phyloP scores from a whole-genome alignment of 345 rosid genomes.

The Xanthoceras sorbifolium region DNA sequence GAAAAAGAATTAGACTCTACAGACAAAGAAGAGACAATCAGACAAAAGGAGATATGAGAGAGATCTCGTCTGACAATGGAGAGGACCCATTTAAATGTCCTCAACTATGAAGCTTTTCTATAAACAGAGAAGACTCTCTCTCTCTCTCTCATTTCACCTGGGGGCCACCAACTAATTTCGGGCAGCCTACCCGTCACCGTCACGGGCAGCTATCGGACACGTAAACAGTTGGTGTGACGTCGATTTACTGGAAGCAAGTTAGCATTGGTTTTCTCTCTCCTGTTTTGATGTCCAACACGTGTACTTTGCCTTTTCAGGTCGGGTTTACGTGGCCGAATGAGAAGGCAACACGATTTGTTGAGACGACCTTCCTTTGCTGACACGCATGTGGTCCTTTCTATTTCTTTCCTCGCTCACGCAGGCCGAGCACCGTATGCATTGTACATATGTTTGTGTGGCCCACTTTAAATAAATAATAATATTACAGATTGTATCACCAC shows the following conservation, averaged over 20 bases:
- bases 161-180: slow-evolving; percentile 59
- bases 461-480: neutral
- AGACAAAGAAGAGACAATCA: slow-evolving; percentile 3
- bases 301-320: neutral
- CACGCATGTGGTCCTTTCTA: slow-evolving; percentile 77
- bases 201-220: slow-evolving; percentile 72
- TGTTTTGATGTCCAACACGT: slow-evolving; percentile 39
- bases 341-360: slow-evolving; percentile 25
- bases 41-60: slow-evolving; percentile 20
- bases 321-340: slow-evolving; percentile 61
- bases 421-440: neutral
- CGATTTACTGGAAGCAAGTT: slow-evolving; percentile 48
- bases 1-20: neutral
- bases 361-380: slow-evolving; percentile 44
- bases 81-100: slow-evolving; percentile 34
- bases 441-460: neutral
- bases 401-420: neutral
- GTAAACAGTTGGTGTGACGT: slow-evolving; percentile 70
- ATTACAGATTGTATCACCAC: slow-evolving; percentile 35
- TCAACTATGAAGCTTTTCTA: slow-evolving; percentile 2
- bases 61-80: neutral
- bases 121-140: slow-evolving; percentile 1
- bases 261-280: slow-evolving; percentile 38
- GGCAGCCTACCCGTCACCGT: slow-evolving; percentile 79
- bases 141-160: too few relatives aligned